Percentiles rank a stretch among this genome's conserved stretches.
Evolutionary conservation across 306 rosid genomes (phyloP).

Genomic region (Ormosia emarginata): DNA sequence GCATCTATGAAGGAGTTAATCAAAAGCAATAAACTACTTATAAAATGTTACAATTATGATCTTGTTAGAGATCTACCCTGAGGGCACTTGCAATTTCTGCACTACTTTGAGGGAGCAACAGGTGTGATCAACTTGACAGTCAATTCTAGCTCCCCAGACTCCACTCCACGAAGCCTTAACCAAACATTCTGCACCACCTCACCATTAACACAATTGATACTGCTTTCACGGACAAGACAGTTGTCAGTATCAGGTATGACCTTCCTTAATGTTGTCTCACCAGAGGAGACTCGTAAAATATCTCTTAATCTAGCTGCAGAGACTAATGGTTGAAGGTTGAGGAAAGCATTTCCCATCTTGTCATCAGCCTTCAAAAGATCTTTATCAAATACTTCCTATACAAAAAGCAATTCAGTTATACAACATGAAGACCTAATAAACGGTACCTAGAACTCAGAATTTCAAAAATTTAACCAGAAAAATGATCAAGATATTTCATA

Average conservation of each 20-base stretch:
- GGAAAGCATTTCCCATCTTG: constrained; percentile 90
- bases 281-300: constrained; percentile 55
- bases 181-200: constrained; percentile 82
- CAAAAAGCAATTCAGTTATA: neutral
- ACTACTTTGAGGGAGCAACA: constrained; percentile 31
- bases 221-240: constrained; percentile 82
- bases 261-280: constrained; percentile 70
- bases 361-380: constrained; percentile 92
- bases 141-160: constrained; percentile 86
- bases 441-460: neutral
- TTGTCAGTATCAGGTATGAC: constrained; percentile 74
- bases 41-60: constrained; percentile 31
- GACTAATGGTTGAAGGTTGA: constrained; percentile 81
- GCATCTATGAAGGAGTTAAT: constrained; percentile 20
- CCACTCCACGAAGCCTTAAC: constrained; percentile 84
- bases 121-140: constrained; percentile 59
- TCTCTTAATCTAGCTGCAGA: constrained; percentile 81
- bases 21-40: constrained; percentile 11
- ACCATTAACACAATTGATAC: constrained; percentile 68
- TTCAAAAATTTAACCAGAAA: neutral
- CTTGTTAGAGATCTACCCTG: constrained; percentile 32
- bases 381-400: constrained; percentile 92
- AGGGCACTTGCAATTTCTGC: constrained; percentile 10
- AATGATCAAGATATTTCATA: neutral
- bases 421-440: neutral